These are phyloP conservation scores for Fagopyrum homotropicum DNA, from an alignment of 148 eudicot species.

Conservation along the genomic window DNA sequence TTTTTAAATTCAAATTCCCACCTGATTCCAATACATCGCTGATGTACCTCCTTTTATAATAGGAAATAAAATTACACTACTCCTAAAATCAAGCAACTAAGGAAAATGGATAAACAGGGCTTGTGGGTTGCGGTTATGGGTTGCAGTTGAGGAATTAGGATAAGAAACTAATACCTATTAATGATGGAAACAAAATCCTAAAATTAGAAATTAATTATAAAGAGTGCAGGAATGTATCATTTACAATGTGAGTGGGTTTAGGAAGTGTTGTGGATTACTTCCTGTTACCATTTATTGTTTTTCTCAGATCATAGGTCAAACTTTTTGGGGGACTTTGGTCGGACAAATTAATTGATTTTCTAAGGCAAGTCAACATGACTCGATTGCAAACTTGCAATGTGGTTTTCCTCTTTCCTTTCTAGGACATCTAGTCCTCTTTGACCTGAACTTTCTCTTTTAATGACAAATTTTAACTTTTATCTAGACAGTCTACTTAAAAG, in stretches of 20 bases:
- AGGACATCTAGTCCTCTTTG: background rate
- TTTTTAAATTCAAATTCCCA: no score
- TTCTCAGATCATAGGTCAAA: background rate
- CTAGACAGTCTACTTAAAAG: background rate
- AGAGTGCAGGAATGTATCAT: no score
- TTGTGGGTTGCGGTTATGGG: no score
- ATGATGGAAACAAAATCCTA: no score
- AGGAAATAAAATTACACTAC: no score
- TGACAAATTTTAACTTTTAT: background rate
- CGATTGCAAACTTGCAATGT: background rate
- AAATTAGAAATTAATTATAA: no score
- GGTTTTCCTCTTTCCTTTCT: background rate
- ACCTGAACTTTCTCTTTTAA: background rate
- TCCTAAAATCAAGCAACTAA: no score
- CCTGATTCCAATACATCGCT: no score
- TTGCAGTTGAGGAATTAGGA: no score
- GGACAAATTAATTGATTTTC: background rate
- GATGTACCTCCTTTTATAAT: no score
- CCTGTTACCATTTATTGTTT: background rate
- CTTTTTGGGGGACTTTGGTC: background rate
- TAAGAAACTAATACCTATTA: no score
- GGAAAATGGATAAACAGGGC: no score
- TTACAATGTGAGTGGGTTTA: background rate
- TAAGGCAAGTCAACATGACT: background rate
- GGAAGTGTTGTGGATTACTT: background rate